Evolutionary conservation across 331 rosid genomes (phyloP), one percentile per base, ranked within the genome.

Genomic region (Erythrophleum ivorense): DNA sequence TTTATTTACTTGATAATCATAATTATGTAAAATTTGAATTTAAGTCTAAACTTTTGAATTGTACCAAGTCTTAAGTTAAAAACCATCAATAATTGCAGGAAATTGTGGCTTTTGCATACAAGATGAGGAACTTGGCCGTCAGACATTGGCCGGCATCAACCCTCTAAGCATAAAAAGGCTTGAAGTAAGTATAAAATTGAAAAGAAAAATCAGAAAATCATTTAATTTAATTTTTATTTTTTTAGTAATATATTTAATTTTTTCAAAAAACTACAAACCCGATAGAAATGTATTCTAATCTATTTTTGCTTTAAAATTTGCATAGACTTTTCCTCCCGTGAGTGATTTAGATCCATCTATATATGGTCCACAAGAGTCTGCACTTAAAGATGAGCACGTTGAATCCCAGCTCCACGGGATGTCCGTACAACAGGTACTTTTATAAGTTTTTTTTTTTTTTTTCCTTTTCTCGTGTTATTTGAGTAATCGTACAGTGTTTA

Each of bases 81-180:
- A 29, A 60, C 31, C 9, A 24, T 12, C 7, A 10, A 29, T 36
- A 31, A 74, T 72, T 81, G 33, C 77, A 85, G 88, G 78, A 2
- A 77, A 72, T 64, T 31, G 24, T 77, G 78, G 68, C 31, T 24
- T 40, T 67, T 18, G 82, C 54, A 64, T 81, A 29, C 57, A 86
- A 83, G 98, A 94, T 29, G 98, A 94, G 29, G 98, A 94, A 85
- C 88, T 94, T 77, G 98, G 85, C 21, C 93, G 98, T 21, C 94
- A 92, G 73, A 87, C 91, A 58, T 48, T 94, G 10, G 97, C 98
- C 2, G 98, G 98, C 34, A 69, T 94, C 58, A 94, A 94, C 82
- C 98, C 98, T 49, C 81, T 90, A 14, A 85, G 78, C 85, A 92
- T 94, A 38, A 89, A 92, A 86, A 86, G 94, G 80, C 88, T 94